A percentile compares a stretch with the other conserved stretches of the same genome.
Evolutionary conservation across 495 filamentous ascomycete species (phyloP).

Genomic region (Astrocystis sublimbata): DNA sequence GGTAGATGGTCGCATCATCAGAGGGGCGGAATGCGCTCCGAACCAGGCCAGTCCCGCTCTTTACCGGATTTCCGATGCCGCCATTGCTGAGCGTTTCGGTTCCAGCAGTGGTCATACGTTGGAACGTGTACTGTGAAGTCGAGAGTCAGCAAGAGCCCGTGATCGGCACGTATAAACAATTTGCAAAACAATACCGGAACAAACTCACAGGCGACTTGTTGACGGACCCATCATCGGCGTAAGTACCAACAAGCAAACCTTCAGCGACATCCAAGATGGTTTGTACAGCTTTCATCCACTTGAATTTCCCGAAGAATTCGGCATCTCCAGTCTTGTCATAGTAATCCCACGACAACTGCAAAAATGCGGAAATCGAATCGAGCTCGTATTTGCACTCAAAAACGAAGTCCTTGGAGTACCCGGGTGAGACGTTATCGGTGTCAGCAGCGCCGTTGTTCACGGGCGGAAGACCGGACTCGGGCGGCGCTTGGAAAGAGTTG

Average conservation of each 20-base stretch:
- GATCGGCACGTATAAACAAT: too few relatives aligned
- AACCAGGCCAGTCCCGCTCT: conserved; percentile 59
- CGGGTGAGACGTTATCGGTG: conserved; percentile 29
- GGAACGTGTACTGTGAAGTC: conserved; percentile 55
- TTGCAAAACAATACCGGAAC: neutral
- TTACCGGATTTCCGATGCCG: conserved; percentile 60
- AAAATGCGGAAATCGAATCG: conserved; percentile 66
- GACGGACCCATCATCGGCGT: conserved; percentile 54
- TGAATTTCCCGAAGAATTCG: conserved; percentile 56
- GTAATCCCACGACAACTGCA: conserved; percentile 60
- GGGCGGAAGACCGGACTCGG: conserved; percentile 51
- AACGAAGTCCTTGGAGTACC: conserved; percentile 31
- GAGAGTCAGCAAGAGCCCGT: too few relatives aligned
- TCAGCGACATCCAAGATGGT: conserved; percentile 50
- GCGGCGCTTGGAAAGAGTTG: conserved; percentile 65
- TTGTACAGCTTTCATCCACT: conserved; percentile 55
- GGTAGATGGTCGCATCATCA: conserved; percentile 60
- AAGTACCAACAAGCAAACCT: conserved; percentile 58
- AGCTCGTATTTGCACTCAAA: conserved; percentile 66
- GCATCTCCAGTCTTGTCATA: conserved; percentile 59
- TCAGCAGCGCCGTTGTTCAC: conserved; percentile 37
- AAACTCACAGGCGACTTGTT: conserved; percentile 37
- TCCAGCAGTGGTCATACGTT: conserved; percentile 49
- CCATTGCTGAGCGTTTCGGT: conserved; percentile 63
- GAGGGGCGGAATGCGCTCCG: conserved; percentile 64